Percentiles rank a stretch among this genome's conserved stretches.
Evolutionary conservation across 1,284 basidiomycete species (phyloP).

Genomic region (Sanghuangporus sanghuang): DNA sequence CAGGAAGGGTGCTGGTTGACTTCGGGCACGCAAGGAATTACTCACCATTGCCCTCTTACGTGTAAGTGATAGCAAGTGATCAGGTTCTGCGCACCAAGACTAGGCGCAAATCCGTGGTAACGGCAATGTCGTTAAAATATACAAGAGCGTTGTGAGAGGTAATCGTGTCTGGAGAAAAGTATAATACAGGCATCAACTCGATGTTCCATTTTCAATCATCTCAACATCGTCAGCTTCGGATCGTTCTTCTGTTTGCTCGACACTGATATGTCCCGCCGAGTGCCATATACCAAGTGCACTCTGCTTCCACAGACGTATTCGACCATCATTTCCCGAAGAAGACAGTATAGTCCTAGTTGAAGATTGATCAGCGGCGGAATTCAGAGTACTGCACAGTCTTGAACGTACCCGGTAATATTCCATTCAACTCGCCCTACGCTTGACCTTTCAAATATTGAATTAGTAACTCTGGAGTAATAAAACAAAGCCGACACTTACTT

Average conservation of each 20-base stretch:
- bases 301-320: slow-evolving; percentile 85
- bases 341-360: slow-evolving; percentile 74
- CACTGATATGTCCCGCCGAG: slow-evolving; percentile 70
- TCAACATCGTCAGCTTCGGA: slow-evolving; percentile 30
- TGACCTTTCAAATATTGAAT: slow-evolving; percentile 23
- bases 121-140: too few species aligned
- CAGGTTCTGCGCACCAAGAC: too few species aligned
- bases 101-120: too few species aligned
- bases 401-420: slow-evolving; percentile 79
- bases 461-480: slow-evolving; percentile 1
- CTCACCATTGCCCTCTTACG: too few species aligned
- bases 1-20: too few species aligned
- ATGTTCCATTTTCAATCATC: slow-evolving; percentile 26
- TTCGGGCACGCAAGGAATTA: too few species aligned
- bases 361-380: slow-evolving; percentile 19
- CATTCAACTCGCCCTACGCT: slow-evolving; percentile 73
- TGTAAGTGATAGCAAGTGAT: too few species aligned
- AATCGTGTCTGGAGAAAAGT: background rate
- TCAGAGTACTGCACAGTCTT: background rate
- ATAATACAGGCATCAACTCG: background rate
- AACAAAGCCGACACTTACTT: slow-evolving; percentile 40
- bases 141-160: background rate
- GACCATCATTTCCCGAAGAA: slow-evolving; percentile 86
- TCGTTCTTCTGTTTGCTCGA: slow-evolving; percentile 63
- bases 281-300: slow-evolving; percentile 71